Evolutionary conservation across 306 rosid species (phyloP).

Genomic region (Quercus rubra): DNA sequence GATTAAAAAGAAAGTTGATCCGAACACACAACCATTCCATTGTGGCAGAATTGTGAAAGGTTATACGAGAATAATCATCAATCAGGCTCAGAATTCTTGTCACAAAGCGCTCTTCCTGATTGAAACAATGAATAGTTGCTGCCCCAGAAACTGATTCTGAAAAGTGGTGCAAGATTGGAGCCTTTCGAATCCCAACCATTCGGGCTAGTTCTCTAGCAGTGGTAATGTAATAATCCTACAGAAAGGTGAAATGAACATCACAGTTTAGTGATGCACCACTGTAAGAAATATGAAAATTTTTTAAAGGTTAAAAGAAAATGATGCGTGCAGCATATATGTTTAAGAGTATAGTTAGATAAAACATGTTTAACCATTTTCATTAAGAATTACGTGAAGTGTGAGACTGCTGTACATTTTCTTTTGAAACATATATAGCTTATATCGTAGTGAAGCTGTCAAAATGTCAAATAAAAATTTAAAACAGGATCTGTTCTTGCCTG

Average conservation of each 20-base stretch:
- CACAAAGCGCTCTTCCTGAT: constrained; percentile 55
- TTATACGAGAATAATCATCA: constrained; percentile 58
- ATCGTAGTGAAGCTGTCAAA: not conserved
- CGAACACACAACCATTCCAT: too few species aligned
- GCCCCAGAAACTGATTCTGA: constrained; percentile 71
- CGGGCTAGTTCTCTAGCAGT: constrained; percentile 80
- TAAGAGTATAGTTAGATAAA: constrained; percentile 64
- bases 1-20: too few species aligned
- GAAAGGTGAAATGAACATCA: not conserved
- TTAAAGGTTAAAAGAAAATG: not conserved
- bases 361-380: not conserved
- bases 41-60: too few species aligned
- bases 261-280: too few species aligned
- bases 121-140: constrained; percentile 66
- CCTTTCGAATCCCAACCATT: constrained; percentile 70
- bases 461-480: not conserved
- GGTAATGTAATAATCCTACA: constrained; percentile 66
- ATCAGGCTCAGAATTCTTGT: constrained; percentile 37
- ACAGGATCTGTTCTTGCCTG: constrained; percentile 39
- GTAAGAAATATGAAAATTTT: too few species aligned
- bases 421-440: not conserved
- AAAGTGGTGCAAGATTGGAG: constrained; percentile 80
- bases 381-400: not conserved
- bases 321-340: constrained; percentile 76
- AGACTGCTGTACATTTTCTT: not conserved